Conservation (phyloP, 805 yeast genomes). For the Candida silvatica region DNA sequence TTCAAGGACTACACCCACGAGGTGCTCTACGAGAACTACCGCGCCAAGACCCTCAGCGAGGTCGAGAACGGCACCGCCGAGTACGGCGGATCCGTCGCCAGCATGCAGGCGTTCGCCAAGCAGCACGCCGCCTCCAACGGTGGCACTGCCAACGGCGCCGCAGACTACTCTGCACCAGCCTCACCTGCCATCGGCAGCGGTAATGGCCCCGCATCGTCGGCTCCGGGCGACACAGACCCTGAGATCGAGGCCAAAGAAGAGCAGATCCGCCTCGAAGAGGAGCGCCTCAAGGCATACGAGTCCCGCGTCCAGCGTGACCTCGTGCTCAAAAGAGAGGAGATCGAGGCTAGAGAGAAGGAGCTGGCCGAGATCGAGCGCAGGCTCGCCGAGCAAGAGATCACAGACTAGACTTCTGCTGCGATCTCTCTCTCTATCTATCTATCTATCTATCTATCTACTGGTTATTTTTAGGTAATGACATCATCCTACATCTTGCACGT, state of each 20-base stretch:
- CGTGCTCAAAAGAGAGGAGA: conserved; percentile 70
- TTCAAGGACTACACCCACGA: conserved; percentile 87
- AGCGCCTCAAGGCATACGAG: conserved; percentile 77
- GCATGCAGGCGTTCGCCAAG: conserved; percentile 4
- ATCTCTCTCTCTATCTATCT: no score
- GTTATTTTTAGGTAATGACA: no score
- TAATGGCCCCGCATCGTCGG: background rate
- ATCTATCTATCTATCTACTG: no score
- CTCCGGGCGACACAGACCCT: conserved; percentile 1
- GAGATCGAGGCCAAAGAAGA: conserved; percentile 53
- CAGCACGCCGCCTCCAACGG: background rate
- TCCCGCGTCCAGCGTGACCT: conserved; percentile 85
- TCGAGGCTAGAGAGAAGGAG: conserved; percentile 78
- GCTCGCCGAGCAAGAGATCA: conserved; percentile 17
- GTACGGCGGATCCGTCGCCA: conserved; percentile 1
- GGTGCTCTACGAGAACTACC: conserved; percentile 75
- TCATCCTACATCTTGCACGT: no score
- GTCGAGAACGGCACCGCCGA: conserved; percentile 5
- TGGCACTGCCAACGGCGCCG: background rate
- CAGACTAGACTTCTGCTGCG: no score
- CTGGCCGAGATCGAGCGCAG: conserved; percentile 63
- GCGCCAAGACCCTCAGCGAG: conserved; percentile 47
- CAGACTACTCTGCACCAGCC: background rate
- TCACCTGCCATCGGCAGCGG: no score
- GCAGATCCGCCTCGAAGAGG: conserved; percentile 84